phyloP scores from a whole-genome alignment of 768 basidiomycete species.

The Podaxis mareebaensis region DNA sequence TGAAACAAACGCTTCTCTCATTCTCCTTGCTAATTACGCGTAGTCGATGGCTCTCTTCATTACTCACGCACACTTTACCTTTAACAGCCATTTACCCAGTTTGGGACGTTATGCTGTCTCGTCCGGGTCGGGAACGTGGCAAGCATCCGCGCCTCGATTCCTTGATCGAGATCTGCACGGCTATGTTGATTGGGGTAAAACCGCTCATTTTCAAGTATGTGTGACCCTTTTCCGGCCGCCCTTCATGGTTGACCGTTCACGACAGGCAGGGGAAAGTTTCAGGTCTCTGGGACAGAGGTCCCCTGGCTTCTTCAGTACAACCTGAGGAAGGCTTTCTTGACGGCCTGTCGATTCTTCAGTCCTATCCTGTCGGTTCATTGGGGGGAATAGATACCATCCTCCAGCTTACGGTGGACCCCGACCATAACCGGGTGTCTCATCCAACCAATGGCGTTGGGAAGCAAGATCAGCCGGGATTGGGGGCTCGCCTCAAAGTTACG shows the following conservation, averaged over 20 bases:
- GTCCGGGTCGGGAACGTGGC: conserved; percentile 54
- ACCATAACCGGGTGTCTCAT: conserved; percentile 31
- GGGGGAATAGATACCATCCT: conserved; percentile 74
- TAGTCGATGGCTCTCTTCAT: conserved; percentile 75
- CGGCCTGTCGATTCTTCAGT: conserved; percentile 62
- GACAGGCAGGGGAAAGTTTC: conserved; percentile 25
- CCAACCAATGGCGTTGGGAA: background rate
- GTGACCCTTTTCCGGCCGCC: background rate
- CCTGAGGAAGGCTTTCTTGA: conserved; percentile 67
- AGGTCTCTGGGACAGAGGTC: conserved; percentile 20
- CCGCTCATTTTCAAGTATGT: conserved; percentile 55
- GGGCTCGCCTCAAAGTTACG: conserved; percentile 54
- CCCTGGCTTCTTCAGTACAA: conserved; percentile 38
- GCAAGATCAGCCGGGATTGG: conserved; percentile 42
- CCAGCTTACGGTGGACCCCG: conserved; percentile 66
- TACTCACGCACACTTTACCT: conserved; percentile 75
- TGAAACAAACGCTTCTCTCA: conserved; percentile 11
- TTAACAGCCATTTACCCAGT: conserved; percentile 54
- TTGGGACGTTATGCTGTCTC: conserved; percentile 75
- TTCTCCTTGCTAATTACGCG: conserved; percentile 1
- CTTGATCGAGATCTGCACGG: conserved; percentile 69
- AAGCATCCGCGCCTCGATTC: conserved; percentile 63
- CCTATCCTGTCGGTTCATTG: conserved; percentile 62
- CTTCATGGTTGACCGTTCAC: background rate
- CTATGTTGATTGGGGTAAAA: conserved; percentile 64